Percentiles rank a stretch among this genome's conserved stretches.
Evolutionary conservation across 176 grass and related monocot genomes (phyloP).

Genomic region (Guadua angustifolia): DNA sequence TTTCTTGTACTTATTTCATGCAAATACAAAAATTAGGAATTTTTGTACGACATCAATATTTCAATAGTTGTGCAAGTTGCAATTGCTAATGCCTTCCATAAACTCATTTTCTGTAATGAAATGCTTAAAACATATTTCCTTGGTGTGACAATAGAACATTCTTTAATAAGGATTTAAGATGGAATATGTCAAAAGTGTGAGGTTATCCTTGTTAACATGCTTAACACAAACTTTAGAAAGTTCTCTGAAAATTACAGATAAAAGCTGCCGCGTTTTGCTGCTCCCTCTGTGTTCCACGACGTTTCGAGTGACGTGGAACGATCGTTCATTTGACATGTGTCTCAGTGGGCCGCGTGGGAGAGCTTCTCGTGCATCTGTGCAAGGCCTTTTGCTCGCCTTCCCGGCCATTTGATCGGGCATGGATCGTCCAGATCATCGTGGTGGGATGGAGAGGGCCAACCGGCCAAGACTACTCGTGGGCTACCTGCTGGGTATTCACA

Average conservation of each 20-base stretch:
- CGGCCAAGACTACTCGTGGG: no score
- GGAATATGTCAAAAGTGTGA: background rate
- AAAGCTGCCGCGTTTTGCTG: no score
- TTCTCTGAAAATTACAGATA: background rate
- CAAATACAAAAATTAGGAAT: background rate
- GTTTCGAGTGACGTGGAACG: no score
- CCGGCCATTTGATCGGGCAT: no score
- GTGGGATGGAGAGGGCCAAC: no score
- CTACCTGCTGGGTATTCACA: no score
- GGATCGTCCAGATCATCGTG: no score
- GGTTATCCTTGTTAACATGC: background rate
- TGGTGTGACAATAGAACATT: background rate
- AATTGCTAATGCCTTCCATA: constrained; percentile 10
- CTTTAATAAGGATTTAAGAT: constrained; percentile 13
- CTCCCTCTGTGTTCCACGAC: no score
- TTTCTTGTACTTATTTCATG: background rate
- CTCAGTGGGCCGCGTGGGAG: no score
- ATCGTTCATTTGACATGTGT: no score
- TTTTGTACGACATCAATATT: background rate
- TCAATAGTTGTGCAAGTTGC: constrained; percentile 3
- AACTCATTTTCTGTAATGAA: constrained; percentile 1
- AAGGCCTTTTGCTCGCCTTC: no score
- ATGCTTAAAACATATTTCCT: constrained; percentile 1
- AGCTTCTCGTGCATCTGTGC: no score
- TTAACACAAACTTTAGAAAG: background rate